A percentile compares a stretch with the other conserved stretches of the same genome.
phyloP scores from a whole-genome alignment of 495 filamentous ascomycete genomes.

The Glarea lozoyensis region DNA sequence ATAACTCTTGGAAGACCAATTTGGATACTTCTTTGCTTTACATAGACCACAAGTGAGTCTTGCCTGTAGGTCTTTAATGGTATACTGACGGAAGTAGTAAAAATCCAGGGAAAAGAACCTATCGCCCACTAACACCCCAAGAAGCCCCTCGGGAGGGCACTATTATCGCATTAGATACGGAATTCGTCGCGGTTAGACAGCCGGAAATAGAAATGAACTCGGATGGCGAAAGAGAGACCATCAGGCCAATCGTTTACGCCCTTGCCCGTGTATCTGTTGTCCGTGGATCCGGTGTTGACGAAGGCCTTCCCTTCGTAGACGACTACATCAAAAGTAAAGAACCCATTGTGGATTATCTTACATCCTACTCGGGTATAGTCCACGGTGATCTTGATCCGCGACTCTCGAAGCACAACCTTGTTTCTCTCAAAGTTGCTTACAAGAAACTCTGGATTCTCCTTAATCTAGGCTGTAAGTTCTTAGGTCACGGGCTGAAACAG shows the following conservation, averaged over 20 bases:
- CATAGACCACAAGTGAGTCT: constrained; percentile 56
- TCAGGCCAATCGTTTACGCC: constrained; percentile 74
- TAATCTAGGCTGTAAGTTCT: constrained; percentile 87
- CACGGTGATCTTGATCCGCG: constrained; percentile 71
- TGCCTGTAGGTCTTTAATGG: neutral
- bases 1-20: constrained; percentile 75
- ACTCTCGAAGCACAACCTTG: constrained; percentile 65
- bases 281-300: constrained; percentile 61
- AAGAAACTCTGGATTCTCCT: constrained; percentile 97
- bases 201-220: constrained; percentile 90
- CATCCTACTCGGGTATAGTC: constrained; percentile 83
- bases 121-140: constrained; percentile 48
- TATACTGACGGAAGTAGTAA: constrained; percentile 16
- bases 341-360: constrained; percentile 92
- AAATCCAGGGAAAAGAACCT: constrained; percentile 33
- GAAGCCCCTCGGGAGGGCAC: constrained; percentile 64
- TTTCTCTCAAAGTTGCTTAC: constrained; percentile 84
- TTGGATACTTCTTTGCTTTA: constrained; percentile 81
- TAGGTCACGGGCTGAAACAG: constrained; percentile 84
- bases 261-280: constrained; percentile 85
- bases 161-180: constrained; percentile 84
- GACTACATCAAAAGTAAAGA: constrained; percentile 91
- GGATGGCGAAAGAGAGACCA: constrained; percentile 77
- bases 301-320: constrained; percentile 86
- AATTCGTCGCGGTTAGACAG: constrained; percentile 85